These are phyloP conservation scores for Eucalyptus regnans DNA, from an alignment of 345 rosid species.

Conservation along the genomic window DNA sequence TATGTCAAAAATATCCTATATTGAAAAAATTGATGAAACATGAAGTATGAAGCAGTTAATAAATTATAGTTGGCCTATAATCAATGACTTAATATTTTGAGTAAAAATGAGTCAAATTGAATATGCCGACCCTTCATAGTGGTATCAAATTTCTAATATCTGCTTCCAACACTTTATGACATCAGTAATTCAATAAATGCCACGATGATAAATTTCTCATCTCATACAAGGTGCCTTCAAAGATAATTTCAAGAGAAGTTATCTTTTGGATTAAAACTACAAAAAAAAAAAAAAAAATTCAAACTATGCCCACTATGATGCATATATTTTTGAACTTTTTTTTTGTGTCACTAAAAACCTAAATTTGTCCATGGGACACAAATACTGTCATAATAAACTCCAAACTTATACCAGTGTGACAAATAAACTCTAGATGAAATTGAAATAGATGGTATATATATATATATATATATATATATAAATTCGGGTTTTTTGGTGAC, in stretches of 20 bases:
- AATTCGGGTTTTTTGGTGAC: fast-evolving
- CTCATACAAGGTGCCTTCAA: background rate
- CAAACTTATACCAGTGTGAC: too few species aligned
- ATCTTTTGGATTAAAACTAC: too few species aligned
- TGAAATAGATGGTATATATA: too few species aligned
- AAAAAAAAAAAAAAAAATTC: too few species aligned
- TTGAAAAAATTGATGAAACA: fast-evolving
- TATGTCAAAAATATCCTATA: background rate
- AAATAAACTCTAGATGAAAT: fast-evolving
- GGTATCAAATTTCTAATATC: background rate
- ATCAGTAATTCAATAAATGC: background rate
- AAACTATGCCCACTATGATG: fast-evolving
- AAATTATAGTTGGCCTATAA: background rate
- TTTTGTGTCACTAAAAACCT: too few species aligned
- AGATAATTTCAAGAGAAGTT: too few species aligned
- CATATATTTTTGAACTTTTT: too few species aligned
- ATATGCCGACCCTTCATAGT: fast-evolving
- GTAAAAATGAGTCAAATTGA: background rate
- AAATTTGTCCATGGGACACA: too few species aligned
- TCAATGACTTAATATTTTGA: background rate
- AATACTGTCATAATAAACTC: too few species aligned
- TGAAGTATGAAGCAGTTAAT: background rate
- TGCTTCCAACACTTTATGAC: background rate
- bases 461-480: too few species aligned
- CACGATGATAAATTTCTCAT: background rate